Base-by-base conservation (phyloP, 768 basidiomycete genomes). In the Pholiota conissans region DNA sequence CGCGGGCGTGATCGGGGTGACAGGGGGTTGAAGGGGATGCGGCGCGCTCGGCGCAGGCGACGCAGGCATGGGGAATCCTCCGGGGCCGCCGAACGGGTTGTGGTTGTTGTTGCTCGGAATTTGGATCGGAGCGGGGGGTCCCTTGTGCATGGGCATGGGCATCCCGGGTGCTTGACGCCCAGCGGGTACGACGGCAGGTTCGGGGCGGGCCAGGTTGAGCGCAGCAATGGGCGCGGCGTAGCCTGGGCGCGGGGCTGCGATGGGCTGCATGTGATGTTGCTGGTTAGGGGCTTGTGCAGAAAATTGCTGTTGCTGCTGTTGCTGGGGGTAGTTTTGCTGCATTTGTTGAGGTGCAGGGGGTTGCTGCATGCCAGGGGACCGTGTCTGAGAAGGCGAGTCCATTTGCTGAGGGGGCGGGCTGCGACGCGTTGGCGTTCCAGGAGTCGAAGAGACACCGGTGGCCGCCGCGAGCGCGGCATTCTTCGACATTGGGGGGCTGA, bases 1-100 rank as follows among this genome's bases (percentile, higher is more conserved):
- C 26, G 84, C 85, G 14, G 91, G 90, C 0, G 79, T 84, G 60
- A 93, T 93, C 51, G 91, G 91, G 0, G 89, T 90, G 60, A 87
- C 78, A 5, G 91, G 88, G 0, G 90, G 84, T 52, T 84, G 85
- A 3, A 93, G 78, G 3, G 91, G 90, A 62, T 90, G 90, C 3
- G 90, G 91, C 1, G 78, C 67, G 54, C 74, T 78, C 9, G 52
- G 64, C 46, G 74, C 67, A 46, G 70, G 65, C 60, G 61, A 27
- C 63, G 64, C 52, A 62, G 61, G 37, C 58, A 56, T 52, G 28
- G 55, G 40, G 57, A 62, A 58, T 24, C n/a, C n/a, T n/a, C 54
- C 28, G 29, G 56, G 50, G 35, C 50, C 54, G 59, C 48, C 24
- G 37, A 53, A 54, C 46, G 52, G 22, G 56, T 24, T 45, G 59